phyloP scores from a whole-genome alignment of 192 early-diverging fungal genomes.

The Glomus cerebriforme region DNA sequence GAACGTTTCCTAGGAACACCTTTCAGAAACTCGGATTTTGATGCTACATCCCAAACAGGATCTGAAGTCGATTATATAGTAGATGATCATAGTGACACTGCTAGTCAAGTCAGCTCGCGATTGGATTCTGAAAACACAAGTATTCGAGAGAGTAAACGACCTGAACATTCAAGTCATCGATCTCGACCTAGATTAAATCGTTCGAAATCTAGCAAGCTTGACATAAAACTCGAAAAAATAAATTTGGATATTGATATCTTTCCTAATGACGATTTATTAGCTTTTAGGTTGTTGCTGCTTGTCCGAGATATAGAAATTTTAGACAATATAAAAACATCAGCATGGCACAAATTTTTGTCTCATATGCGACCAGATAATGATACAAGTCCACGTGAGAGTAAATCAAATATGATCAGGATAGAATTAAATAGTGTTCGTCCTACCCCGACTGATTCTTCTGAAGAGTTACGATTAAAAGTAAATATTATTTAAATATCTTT shows the following conservation, averaged over 20 bases:
- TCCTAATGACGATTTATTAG: conserved; percentile 45
- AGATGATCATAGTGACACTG: conserved; percentile 40
- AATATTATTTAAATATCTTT: not conserved
- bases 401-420: conserved; percentile 67
- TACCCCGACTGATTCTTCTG: conserved; percentile 48
- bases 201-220: conserved; percentile 52
- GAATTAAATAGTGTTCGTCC: conserved; percentile 48
- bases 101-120: conserved; percentile 41
- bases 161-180: conserved; percentile 8
- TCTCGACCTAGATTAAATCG: conserved; percentile 45
- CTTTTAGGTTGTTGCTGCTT: conserved; percentile 48
- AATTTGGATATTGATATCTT: conserved; percentile 59
- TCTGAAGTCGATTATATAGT: conserved; percentile 34
- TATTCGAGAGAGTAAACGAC: conserved; percentile 27
- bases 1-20: conserved; percentile 5
- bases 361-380: conserved; percentile 59
- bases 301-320: conserved; percentile 74
- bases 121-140: conserved; percentile 32
- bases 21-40: conserved; percentile 14
- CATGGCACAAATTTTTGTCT: conserved; percentile 79
- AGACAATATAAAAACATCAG: conserved; percentile 73
- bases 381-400: conserved; percentile 57
- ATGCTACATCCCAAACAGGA: not conserved
- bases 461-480: conserved; percentile 65
- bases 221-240: conserved; percentile 55